Evolutionary conservation across 2,329 filamentous ascomycete genomes (phyloP), one percentile per base, ranked within the genome.

Genomic region (Fusarium sarcochroum): DNA sequence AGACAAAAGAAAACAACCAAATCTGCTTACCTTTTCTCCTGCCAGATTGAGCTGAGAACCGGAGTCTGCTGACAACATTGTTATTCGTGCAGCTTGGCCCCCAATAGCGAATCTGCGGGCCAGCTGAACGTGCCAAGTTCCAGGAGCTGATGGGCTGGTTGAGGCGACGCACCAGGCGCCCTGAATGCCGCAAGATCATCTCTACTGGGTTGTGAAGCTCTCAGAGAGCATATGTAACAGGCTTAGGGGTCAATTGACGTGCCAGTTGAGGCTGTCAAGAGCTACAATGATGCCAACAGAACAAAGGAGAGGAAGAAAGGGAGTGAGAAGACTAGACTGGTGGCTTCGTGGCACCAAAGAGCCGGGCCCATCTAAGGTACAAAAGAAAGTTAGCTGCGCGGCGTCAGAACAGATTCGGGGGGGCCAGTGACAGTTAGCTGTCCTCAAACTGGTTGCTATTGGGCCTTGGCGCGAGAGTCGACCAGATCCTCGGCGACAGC

Each of bases 31-130:
- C 76, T 55, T 59, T 69, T 56, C 68, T 69, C 40, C 55, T 73
- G 20, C 60, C 34, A 47, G 67, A 52, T 50, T 76, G 72, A n/a
- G 76, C 75, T 35, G 76, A 76, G 67, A 78, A 78, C 32, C 53
- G 71, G 50, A 72, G 71, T 56, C 63, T 70, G 60, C 51, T 58
- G 27, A 40, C 40, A 30, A 40, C 47, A 38, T 48, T 51, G 23
- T 32, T 55, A 48, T 46, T 59, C 42, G 50, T 46, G 18, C 45
- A 49, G 30, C 38, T 65, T 63, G 72, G 71, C 57, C 65, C 63
- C 71, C 66, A 67, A 70, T 38, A 57, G 20, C 58, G 48, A 49
- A 55, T 48, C 48, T 60, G 67, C 47, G 49, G 61, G 45, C 46
- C 49, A 57, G 47, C 55, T 51, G 50, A 59, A 42, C 45, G 66